Base-by-base conservation (phyloP, 768 basidiomycete species). In the Lenzites betulinus region DNA sequence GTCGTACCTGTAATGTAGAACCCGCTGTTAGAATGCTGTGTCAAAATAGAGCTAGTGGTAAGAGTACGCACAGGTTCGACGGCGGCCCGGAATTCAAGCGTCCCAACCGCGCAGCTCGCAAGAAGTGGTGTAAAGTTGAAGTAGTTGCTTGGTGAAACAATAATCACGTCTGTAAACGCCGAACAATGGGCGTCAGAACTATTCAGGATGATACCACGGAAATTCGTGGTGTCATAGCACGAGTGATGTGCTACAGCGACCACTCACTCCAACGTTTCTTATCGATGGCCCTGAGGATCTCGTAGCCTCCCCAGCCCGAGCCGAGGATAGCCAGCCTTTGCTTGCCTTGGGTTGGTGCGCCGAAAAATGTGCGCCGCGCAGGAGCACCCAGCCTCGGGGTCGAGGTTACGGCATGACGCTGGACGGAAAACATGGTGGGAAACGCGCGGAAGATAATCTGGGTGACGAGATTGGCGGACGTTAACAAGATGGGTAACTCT, bases 271-370 rank as follows among this genome's bases (percentile, higher is more conserved):
- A 90, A 53, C 81, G 81, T 62, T 85, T 86, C 73, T 87, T 90
- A 72, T 91, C 86, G 1, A 91, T 74, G 2, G 81, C 79, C 38
- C 84, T 76, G 23, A 90, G 76, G 15, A 91, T 75, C 60, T 86
- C 85, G 65, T 90, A 90, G 0, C 89, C 89, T 58, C 87, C 89
- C 89, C 89, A 91, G 23, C 89, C 89, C 11, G 88, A 89, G 9
- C 89, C 89, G 7, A 90, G 75, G 61, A 91, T 85, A 20, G 90
- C 82, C 36, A 90, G 80, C 35, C 76, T 73, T 50, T 77, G 77
- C 57, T 78, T 76, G 22, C 59, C 60, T 38, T 66, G 59, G 1
- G 61, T 30, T 0, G 67, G 54, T 1, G 66, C 67, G 7, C 51
- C 57, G 54, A 64, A 68, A 60, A 71, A 69, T 2, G 51, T 41